phyloP scores from a whole-genome alignment of 306 rosid species.

The Vigna angularis region DNA sequence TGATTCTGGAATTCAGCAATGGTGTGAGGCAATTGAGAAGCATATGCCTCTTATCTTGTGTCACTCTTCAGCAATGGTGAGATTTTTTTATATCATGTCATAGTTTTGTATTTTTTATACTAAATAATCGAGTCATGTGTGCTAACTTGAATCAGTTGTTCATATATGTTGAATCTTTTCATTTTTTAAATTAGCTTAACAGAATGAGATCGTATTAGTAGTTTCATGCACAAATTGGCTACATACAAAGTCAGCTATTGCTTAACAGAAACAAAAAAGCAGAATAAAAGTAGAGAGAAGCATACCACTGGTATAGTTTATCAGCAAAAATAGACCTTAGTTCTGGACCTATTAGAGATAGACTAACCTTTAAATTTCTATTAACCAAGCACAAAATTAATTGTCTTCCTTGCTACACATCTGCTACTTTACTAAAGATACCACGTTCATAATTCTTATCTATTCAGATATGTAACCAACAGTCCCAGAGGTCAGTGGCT shows the following conservation, averaged over 20 bases:
- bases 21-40: slow-evolving; percentile 86
- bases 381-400: background rate
- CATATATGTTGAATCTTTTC: background rate
- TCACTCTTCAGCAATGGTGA: slow-evolving; percentile 77
- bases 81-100: slow-evolving; percentile 8
- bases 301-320: background rate
- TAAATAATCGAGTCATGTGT: slow-evolving; percentile 19
- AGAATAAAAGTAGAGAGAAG: background rate
- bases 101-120: slow-evolving; percentile 13
- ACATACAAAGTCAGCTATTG: background rate
- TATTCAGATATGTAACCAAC: background rate
- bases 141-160: slow-evolving; percentile 1
- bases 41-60: slow-evolving; percentile 70
- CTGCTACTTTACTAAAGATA: background rate
- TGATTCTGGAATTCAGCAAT: slow-evolving; percentile 68
- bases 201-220: background rate
- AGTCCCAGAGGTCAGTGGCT: background rate
- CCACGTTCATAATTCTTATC: background rate
- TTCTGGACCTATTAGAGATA: background rate
- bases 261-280: background rate
- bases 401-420: background rate
- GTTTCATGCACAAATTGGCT: background rate
- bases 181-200: background rate
- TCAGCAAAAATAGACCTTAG: background rate
- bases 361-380: background rate